A percentile compares a stretch with the other conserved stretches of the same genome.
Evolutionary conservation across 106 monocot genomes (phyloP).

Genomic region (Dendrobium officinale): DNA sequence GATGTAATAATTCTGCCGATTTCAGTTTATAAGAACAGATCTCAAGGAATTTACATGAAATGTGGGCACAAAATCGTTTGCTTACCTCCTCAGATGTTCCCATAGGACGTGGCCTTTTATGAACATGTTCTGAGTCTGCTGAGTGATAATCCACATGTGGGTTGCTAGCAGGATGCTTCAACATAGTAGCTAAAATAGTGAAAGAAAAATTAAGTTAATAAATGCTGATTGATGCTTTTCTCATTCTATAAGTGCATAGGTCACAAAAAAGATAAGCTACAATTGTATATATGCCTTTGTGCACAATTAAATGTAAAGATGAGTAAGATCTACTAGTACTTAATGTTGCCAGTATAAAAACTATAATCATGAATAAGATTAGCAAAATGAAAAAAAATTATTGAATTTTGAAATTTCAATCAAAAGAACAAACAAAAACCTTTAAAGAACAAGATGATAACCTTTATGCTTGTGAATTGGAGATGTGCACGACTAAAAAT

Average conservation of each 20-base stretch:
- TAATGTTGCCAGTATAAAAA: neutral
- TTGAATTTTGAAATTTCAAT: neutral
- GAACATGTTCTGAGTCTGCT: conserved; percentile 61
- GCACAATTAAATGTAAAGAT: neutral
- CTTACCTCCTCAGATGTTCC: conserved; percentile 55
- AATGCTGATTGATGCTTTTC: neutral
- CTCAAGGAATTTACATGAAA: neutral
- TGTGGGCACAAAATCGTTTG: neutral
- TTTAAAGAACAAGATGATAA: neutral
- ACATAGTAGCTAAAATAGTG: conserved; percentile 27
- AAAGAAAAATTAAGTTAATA: neutral
- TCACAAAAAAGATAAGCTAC: neutral
- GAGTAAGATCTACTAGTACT: neutral
- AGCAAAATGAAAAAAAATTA: neutral
- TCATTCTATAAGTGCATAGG: neutral
- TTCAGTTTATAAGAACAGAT: neutral
- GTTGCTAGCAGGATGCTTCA: conserved; percentile 47
- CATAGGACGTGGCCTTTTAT: conserved; percentile 41
- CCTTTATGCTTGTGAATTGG: neutral
- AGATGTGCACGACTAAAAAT: neutral
- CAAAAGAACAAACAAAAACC: neutral
- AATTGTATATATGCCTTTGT: neutral
- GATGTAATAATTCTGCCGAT: neutral
- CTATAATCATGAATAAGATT: neutral
- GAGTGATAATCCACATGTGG: conserved; percentile 49